phyloP scores from a whole-genome alignment of 2,329 filamentous ascomycete species.

The Penicillium italicum region DNA sequence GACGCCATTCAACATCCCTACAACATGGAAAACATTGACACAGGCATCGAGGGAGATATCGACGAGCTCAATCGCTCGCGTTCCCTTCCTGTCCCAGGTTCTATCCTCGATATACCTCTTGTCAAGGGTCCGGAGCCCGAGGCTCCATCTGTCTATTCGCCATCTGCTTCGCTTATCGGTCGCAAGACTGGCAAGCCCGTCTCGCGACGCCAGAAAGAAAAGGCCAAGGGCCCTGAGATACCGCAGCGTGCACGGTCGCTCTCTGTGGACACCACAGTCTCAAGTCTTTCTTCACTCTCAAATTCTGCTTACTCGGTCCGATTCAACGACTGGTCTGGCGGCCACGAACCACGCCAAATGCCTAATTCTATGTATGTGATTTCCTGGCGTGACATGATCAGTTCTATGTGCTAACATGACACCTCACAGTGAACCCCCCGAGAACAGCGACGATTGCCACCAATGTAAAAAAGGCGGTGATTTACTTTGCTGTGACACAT shows the following conservation, averaged over 20 bases:
- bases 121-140: neutral
- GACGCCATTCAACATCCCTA: slow-evolving; percentile 8
- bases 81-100: neutral
- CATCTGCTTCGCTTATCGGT: neutral
- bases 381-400: neutral
- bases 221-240: neutral
- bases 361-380: slow-evolving; percentile 21
- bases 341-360: slow-evolving; percentile 11
- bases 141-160: neutral
- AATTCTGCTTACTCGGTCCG: slow-evolving; percentile 16
- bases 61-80: neutral
- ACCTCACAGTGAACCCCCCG: slow-evolving; percentile 33
- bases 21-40: neutral
- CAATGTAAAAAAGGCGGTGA: slow-evolving; percentile 80
- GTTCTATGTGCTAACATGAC: slow-evolving; percentile 15
- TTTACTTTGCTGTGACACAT: slow-evolving; percentile 91
- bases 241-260: slow-evolving; percentile 11
- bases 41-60: neutral
- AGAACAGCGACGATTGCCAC: slow-evolving; percentile 88
- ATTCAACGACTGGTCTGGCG: slow-evolving; percentile 13
- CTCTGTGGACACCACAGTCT: slow-evolving; percentile 16
- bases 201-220: neutral
- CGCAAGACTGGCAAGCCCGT: neutral
- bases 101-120: neutral
- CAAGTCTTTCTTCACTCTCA: slow-evolving; percentile 11